Evolutionary conservation across 2,329 filamentous ascomycete species (phyloP).

Genomic region (Tolypocladium guangdongense): DNA sequence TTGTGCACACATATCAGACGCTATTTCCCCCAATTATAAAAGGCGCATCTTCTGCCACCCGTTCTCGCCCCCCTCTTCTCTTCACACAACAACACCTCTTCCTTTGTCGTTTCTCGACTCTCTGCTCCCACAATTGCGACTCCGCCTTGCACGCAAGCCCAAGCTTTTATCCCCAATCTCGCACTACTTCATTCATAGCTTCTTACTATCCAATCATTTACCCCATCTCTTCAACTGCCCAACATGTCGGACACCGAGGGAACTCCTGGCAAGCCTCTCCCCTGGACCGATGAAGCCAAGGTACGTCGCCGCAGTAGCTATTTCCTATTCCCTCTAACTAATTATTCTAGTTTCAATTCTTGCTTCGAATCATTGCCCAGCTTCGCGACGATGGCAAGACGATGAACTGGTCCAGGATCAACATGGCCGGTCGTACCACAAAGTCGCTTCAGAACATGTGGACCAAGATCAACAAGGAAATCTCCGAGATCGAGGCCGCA

Average conservation of each 20-base stretch:
- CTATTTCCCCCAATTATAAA: background rate
- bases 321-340: background rate
- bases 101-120: background rate
- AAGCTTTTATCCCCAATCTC: background rate
- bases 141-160: background rate
- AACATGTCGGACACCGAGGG: slow-evolving; percentile 12
- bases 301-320: slow-evolving; percentile 7
- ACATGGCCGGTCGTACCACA: slow-evolving; percentile 24
- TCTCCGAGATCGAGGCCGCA: slow-evolving; percentile 21
- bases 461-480: slow-evolving; percentile 23
- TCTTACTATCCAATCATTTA: background rate
- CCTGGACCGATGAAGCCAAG: slow-evolving; percentile 27
- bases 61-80: background rate
- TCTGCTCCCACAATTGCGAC: background rate
- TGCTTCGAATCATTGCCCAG: slow-evolving; percentile 24
- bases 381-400: slow-evolving; percentile 18
- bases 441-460: slow-evolving; percentile 28
- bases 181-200: background rate
- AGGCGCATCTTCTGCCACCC: too few relatives aligned
- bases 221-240: background rate
- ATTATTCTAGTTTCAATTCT: slow-evolving; percentile 19
- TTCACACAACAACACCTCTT: background rate
- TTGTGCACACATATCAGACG: too few relatives aligned
- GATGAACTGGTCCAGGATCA: slow-evolving; percentile 24
- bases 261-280: slow-evolving; percentile 10